Evolutionary conservation across 306 rosid species (phyloP), one percentile per base, ranked within the genome.

Genomic region (Cicer cuneatum): DNA sequence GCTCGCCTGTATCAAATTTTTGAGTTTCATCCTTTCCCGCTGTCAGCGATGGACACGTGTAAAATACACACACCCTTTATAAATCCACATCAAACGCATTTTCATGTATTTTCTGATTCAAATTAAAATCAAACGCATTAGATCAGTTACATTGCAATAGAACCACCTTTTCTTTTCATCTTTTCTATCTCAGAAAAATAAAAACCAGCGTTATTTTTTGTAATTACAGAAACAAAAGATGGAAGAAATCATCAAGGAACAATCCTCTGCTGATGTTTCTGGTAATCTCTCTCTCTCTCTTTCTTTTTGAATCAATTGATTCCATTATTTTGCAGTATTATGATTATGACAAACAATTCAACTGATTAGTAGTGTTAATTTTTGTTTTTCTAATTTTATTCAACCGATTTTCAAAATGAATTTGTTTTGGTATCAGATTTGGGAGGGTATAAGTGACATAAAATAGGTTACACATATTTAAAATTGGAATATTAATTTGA

Each of bases 21-120:
- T 69, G 71, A 78, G 53, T 69, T 78, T 40, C 7, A 48, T 11
- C 5, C 39, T 69, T 82, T 90, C 90, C 96, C 96, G 92, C 92
- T 76, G 21, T 72, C 37, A 69, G 0, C 66, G 75, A 53, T 58
- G 37, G 51, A 68, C 60, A 75, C 63, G 62, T 49, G 76, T 77
- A 37, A 7, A n/a, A 53, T 15, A 9, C 10, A 24, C 65, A 53
- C 63, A 38, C 12, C 12, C 79, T 67, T 46, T 85, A 83, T 83
- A 85, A 87, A 80, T 29, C 49, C 45, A 10, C 41, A 0, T 9
- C 76, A 11, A 70, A 21, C 69, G 35, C 52, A 35, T 9, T 24
- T 65, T n/a, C n/a, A n/a, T n/a, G n/a, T n/a, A n/a, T n/a, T n/a
- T 53, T 37, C 43, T 40, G 24, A 48, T 47, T 47, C 49, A 61